These are phyloP conservation scores for Fusarium newnesense DNA, from an alignment of 2,329 filamentous ascomycete genomes.

Conservation along the genomic window DNA sequence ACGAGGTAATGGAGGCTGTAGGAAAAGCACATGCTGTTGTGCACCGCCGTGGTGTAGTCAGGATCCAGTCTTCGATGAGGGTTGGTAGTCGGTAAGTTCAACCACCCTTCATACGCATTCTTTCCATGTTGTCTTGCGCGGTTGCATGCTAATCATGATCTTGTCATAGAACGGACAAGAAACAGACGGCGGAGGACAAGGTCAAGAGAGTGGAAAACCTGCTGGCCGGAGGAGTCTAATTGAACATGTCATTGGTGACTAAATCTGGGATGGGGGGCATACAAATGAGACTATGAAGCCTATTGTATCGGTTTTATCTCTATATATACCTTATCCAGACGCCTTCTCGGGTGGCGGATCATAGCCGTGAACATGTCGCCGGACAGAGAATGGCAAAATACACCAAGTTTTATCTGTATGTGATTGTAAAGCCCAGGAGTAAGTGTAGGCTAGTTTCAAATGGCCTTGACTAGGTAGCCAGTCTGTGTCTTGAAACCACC, in stretches of 20 bases:
- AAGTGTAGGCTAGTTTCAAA: not conserved
- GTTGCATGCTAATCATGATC: not conserved
- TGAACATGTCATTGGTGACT: not conserved
- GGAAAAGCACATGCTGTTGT: constrained; percentile 86
- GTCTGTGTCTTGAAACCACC: not conserved
- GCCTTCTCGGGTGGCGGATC: not conserved
- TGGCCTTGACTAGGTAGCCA: not conserved
- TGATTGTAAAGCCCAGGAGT: not conserved
- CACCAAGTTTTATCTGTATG: not conserved
- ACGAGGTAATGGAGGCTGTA: constrained; percentile 84
- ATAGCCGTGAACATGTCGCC: not conserved
- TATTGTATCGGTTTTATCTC: not conserved
- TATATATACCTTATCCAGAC: not conserved
- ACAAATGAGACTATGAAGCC: not conserved
- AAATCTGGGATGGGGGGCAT: not conserved
- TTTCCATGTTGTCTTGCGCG: not conserved
- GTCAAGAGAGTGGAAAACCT: constrained; percentile 69
- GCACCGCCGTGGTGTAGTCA: constrained; percentile 78
- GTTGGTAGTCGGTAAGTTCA: constrained; percentile 76
- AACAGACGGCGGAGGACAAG: constrained; percentile 83
- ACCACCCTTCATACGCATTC: not conserved
- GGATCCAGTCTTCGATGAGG: constrained; percentile 90
- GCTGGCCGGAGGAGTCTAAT: constrained; percentile 47
- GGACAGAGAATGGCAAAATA: not conserved
- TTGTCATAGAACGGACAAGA: constrained; percentile 78